Conservation (phyloP, 345 rosid genomes). For the Luvunga scandens region DNA sequence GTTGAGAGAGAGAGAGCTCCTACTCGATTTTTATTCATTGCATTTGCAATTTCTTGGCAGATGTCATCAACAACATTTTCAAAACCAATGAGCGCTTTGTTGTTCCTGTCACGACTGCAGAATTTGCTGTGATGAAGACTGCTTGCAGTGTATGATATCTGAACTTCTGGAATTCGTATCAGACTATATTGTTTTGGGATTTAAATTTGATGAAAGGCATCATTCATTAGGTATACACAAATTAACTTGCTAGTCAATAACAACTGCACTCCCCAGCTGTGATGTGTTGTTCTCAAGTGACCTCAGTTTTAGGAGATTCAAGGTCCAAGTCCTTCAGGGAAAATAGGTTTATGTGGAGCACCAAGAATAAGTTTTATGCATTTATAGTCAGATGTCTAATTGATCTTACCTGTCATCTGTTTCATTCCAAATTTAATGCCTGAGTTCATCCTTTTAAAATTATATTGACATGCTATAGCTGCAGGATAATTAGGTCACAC, state of each 20-base stretch:
- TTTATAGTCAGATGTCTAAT: background rate
- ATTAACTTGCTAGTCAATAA: background rate
- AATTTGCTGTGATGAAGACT: conserved; percentile 84
- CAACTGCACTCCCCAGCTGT: background rate
- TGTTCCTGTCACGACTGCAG: conserved; percentile 75
- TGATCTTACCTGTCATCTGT: background rate
- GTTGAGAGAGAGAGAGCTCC: background rate
- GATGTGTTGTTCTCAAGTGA: background rate
- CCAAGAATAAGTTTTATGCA: background rate
- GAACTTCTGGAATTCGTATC: background rate
- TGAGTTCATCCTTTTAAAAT: background rate
- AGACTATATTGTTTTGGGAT: background rate
- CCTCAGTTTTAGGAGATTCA: background rate
- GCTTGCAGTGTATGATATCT: conserved; percentile 70
- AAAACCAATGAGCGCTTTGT: conserved; percentile 54
- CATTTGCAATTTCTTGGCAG: conserved; percentile 39
- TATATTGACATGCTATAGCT: background rate
- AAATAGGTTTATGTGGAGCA: background rate
- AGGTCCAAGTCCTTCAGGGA: background rate
- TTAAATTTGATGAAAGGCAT: background rate
- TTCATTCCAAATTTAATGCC: background rate
- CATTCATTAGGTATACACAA: background rate
- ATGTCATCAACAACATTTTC: conserved; percentile 62
- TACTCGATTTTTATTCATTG: background rate
- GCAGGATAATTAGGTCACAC: background rate